Percentiles rank a stretch among this genome's conserved stretches.
Evolutionary conservation across 768 basidiomycete genomes (phyloP).

Genomic region (Suillus cothurnatus): DNA sequence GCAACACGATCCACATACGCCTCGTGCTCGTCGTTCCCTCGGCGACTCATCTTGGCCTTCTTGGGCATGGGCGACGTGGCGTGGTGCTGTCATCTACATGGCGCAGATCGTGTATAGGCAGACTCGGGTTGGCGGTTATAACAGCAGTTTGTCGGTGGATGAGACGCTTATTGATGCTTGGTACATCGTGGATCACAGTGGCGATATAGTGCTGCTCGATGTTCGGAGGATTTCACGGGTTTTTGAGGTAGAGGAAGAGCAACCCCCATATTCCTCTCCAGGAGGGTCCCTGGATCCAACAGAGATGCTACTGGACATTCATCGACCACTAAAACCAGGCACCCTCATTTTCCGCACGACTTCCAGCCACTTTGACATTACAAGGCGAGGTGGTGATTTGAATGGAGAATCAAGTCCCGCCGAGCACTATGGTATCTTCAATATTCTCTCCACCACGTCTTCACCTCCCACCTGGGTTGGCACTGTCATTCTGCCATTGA

Average conservation of each 20-base stretch:
- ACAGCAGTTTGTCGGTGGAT: slow-evolving; percentile 6
- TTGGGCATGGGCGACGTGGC: slow-evolving; percentile 31
- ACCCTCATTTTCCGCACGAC: slow-evolving; percentile 29
- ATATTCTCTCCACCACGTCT: slow-evolving; percentile 10
- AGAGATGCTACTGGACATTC: slow-evolving; percentile 3
- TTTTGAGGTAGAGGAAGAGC: background rate
- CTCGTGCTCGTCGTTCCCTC: slow-evolving; percentile 14
- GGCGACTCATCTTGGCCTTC: slow-evolving; percentile 18
- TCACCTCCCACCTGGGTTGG: slow-evolving; percentile 8
- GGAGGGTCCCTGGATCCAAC: background rate
- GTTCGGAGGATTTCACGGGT: slow-evolving; percentile 14
- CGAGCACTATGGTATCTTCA: slow-evolving; percentile 15
- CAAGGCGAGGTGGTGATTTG: slow-evolving; percentile 6
- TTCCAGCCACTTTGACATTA: slow-evolving; percentile 13
- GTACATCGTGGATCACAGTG: slow-evolving; percentile 19
- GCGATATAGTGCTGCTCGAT: slow-evolving; percentile 14
- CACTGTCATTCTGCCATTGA: slow-evolving; percentile 19
- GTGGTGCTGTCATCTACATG: slow-evolving; percentile 15
- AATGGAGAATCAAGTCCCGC: background rate
- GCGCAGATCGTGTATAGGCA: background rate
- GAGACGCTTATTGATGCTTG: slow-evolving; percentile 23
- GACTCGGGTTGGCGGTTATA: background rate
- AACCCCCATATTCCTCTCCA: slow-evolving; percentile 9
- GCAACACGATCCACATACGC: slow-evolving; percentile 20
- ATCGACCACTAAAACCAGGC: slow-evolving; percentile 14